phyloP scores from a whole-genome alignment of 495 filamentous ascomycete genomes.

The Talaromyces wortmannii region DNA sequence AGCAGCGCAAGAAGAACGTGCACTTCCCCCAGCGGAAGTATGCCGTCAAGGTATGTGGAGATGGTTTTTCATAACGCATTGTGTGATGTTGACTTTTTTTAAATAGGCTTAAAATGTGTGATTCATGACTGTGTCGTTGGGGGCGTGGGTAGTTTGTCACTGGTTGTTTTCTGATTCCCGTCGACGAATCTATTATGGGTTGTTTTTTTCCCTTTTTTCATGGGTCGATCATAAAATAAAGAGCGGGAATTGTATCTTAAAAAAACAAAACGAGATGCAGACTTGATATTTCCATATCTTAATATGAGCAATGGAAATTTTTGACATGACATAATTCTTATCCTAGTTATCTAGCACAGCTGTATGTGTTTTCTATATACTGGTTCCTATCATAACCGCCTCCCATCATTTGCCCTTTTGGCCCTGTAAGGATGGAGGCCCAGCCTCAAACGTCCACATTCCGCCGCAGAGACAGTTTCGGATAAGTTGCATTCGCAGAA shows the following conservation, averaged over 20 bases:
- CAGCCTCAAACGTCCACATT: conserved; percentile 32
- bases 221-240: conserved; percentile 16
- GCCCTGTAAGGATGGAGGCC: not conserved
- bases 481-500: conserved; percentile 31
- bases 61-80: not conserved
- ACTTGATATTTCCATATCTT: conserved; percentile 23
- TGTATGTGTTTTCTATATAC: too few relatives aligned
- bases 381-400: too few relatives aligned
- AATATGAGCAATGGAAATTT: conserved; percentile 21
- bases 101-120: conserved; percentile 29
- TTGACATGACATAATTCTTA: not conserved
- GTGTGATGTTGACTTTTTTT: not conserved
- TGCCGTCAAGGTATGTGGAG: conserved; percentile 78
- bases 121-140: conserved; percentile 11
- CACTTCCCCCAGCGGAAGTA: conserved; percentile 99
- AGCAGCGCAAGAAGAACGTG: conserved; percentile 85
- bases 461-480: conserved; percentile 38
- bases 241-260: conserved; percentile 38
- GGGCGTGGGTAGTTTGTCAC: conserved; percentile 23
- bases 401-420: too few relatives aligned
- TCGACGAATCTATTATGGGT: not conserved
- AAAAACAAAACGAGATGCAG: conserved; percentile 31
- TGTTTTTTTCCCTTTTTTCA: conserved; percentile 18
- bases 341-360: not conserved
- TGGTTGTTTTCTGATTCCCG: not conserved